Base-by-base conservation (phyloP, 176 grass and related monocot species). In the Paspalum vaginatum region DNA sequence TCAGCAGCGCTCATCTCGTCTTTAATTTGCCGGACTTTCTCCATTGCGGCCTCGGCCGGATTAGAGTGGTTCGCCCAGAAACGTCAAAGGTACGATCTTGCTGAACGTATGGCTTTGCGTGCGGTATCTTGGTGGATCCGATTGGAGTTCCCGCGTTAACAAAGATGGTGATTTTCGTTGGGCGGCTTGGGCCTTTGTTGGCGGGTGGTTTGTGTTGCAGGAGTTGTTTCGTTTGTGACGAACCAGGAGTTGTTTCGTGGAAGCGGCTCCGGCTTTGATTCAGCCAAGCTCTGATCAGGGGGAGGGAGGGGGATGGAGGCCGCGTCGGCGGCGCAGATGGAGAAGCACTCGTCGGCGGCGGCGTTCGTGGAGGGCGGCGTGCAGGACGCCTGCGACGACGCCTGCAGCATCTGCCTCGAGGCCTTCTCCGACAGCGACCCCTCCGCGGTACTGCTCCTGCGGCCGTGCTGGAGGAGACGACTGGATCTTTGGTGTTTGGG, bases 401-500 rank as follows among this genome's bases (percentile, higher is more conserved):
- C 91, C 27, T 93, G 87, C 65, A 93, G 87, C 68, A 93, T 93
- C 57, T 93, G 91, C 60, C 91, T 93, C 13, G 91, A 93, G 68
- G 61, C 70, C 38, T 93, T 93, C 79, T 87, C 61, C 65, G 81
- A 93, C 54, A 79, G 78, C 44, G 91, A 93, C 63, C 91, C 91
- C 25, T 93, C 91, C 44, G 87, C 87, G 46, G 88, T 90, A 59
- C 46, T 15, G 4, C 53, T 7, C 12, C 8, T 8, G 37, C 32
- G 25, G 24, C 68, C 14, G 1, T 71, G 67, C 5, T 14, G 20
- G 4, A 1, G 10, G 67, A 49, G 22, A 53, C 11, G 7, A 14
- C 5, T 1, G 12, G 61, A 26, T 20, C n/a, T n/a, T n/a, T 20
- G 32, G 16, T 79, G 16, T 79, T 72, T 43, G 22, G 25, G 13